phyloP scores from a whole-genome alignment of 2,329 filamentous ascomycete genomes.

The Diaporthe aspalathi region DNA sequence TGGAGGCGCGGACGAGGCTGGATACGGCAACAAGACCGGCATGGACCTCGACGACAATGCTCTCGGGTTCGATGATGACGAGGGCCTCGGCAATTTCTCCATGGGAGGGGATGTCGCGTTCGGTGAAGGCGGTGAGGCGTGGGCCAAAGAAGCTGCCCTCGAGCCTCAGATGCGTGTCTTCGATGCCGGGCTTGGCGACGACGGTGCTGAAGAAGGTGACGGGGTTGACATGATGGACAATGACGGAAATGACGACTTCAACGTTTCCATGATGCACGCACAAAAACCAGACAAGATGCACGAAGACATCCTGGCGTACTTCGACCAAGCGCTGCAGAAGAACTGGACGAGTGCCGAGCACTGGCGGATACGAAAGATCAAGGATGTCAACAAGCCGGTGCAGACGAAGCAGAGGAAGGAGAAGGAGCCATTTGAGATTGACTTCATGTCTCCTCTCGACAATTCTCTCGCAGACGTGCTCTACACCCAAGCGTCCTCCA shows the following conservation, averaged over 20 bases:
- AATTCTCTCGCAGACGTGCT: slow-evolving; percentile 78
- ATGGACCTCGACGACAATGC: slow-evolving; percentile 89
- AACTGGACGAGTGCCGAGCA: slow-evolving; percentile 99
- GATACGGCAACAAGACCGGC: slow-evolving; percentile 75
- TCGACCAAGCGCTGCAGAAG: slow-evolving; percentile 95
- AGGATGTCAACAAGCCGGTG: slow-evolving; percentile 76
- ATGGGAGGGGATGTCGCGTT: slow-evolving; percentile 81
- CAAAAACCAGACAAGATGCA: slow-evolving; percentile 77
- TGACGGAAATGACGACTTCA: slow-evolving; percentile 75
- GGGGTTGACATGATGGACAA: slow-evolving; percentile 70
- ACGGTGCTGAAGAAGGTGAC: slow-evolving; percentile 63
- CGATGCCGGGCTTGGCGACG: slow-evolving; percentile 69
- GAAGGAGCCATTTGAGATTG: slow-evolving; percentile 95
- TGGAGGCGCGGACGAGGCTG: slow-evolving; percentile 66
- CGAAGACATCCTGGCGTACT: slow-evolving; percentile 97
- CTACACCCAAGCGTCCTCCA: slow-evolving; percentile 84
- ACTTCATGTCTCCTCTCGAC: slow-evolving; percentile 83
- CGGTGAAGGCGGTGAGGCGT: slow-evolving; percentile 94
- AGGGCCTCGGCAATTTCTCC: slow-evolving; percentile 78
- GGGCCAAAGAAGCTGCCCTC: slow-evolving; percentile 89
- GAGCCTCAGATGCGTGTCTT: slow-evolving; percentile 89
- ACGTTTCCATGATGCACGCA: slow-evolving; percentile 80
- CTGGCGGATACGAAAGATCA: slow-evolving; percentile 96
- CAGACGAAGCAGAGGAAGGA: slow-evolving; percentile 81
- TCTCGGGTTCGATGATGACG: slow-evolving; percentile 84